phyloP scores from a whole-genome alignment of 345 rosid genomes.

The Psidium friedrichsthalianum region DNA sequence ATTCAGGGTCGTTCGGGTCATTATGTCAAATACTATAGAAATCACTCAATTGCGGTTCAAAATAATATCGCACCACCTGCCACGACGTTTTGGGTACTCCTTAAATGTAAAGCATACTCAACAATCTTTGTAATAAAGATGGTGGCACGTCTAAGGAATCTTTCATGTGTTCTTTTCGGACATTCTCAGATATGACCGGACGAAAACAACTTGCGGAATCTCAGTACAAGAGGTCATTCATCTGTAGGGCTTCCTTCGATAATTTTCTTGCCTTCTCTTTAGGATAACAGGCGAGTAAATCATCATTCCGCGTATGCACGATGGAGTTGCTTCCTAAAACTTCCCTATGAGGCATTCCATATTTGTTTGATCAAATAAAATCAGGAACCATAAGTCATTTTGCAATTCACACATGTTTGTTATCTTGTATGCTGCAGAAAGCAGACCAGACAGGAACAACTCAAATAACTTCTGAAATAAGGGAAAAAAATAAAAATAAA shows the following conservation, averaged over 20 bases:
- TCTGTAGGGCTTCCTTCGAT: neutral
- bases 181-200: neutral
- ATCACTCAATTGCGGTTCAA: neutral
- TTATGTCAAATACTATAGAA: neutral
- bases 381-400: neutral
- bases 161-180: neutral
- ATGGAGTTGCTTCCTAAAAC: neutral
- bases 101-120: neutral
- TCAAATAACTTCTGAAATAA: neutral
- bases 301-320: neutral
- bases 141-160: neutral
- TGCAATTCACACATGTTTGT: neutral
- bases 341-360: neutral
- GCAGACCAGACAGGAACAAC: neutral
- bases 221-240: neutral
- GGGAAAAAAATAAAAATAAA: neutral
- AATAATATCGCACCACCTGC: neutral
- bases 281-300: neutral
- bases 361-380: neutral
- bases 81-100: neutral
- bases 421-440: neutral
- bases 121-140: neutral
- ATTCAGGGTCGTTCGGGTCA: too few species aligned
- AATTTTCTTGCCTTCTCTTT: neutral
- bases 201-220: neutral